Evolutionary conservation across 2,329 filamentous ascomycete genomes (phyloP), one percentile per base, ranked within the genome.

Genomic region (Metarhizium sp.): DNA sequence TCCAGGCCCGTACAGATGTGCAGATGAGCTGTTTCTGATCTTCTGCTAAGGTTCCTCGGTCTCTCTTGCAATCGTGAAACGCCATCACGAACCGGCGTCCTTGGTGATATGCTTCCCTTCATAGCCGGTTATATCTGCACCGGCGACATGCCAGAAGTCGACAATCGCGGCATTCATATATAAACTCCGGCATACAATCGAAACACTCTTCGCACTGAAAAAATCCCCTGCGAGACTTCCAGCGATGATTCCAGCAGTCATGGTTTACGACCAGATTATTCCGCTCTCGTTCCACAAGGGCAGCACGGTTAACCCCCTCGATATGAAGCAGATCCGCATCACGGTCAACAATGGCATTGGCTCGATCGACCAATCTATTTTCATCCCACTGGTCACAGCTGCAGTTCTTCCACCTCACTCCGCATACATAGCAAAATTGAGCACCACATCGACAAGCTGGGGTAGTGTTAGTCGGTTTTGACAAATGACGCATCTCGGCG

Each of bases 391-490:
- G 63, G 2, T 42, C 56, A 53, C 76, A 79, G 0, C 0, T 0
- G 32, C 74, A 79, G 0, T 48, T 65, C 30, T 71, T 73, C 76
- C 76, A 79, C 4, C 0, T 3, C 0, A 18, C 14, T 4, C 76
- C 76, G 46, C 78, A 81, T 0, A 64, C 16, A 43, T 79, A 79
- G 60, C 78, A 81, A 59, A 80, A 82, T n/a, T 79, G 34, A 0
- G 67, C 61, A 0, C 69, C 61, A 51, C 79, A 82, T 1, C 52
- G 64, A 51, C 78, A 82, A 0, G 71, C 78, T 69, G 30, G 25
- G 14, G 18, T 32, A 29, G 14, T n/a, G 20, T 13, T 8, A 32
- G 51, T 40, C 25, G 20, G 8, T 42, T 7, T n/a, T 34, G 6
- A 34, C 10, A 34, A 34, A 42, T 14, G 11, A 18, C 40, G 40